Base-by-base conservation (phyloP, 1,284 basidiomycete genomes). In the Melampsora americana region DNA sequence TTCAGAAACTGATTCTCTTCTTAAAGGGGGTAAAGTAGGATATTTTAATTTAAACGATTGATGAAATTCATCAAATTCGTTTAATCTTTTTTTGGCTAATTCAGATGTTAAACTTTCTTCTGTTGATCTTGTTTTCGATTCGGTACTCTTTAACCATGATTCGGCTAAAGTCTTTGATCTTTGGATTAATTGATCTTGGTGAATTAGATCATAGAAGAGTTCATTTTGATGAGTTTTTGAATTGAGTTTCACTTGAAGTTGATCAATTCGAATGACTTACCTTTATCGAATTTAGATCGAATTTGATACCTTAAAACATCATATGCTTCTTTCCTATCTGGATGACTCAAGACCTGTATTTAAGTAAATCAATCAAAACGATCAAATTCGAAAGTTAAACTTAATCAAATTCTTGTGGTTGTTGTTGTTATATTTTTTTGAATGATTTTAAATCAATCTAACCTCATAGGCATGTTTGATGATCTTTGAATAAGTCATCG, bases 111-210 rank as follows among this genome's bases (percentile, higher is more conserved):
- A 23, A 3, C 9, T 11, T 59, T 59, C 53, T 59, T 59, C 53
- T 11, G 53, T 28, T 59, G 53, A n/a, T 69, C 62, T 12, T 59
- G 66, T 60, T 76, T 67, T 23, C 28, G 73, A 26, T 69, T 76
- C 26, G 20, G 60, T 76, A 48, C 65, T 59, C 62, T 69, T 76
- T 26, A 67, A 56, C 73, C 73, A 76, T 26, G 59, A 44, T 50
- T 68, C 56, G 1, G 66, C 66, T 39, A 66, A 59, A 26, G 48
- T 66, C 35, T 76, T 66, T 32, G 56, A 30, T 32, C 60, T 66
- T n/a, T 76, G 23, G 32, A 68, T 53, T 50, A 56, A 53, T 44
- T 76, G 65, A 48, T 62, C 46, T 66, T 62, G 26, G 9, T 28
- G 50, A n/a, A n/a, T 7, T 16, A 1, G 5, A 30, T 46, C 48